Conservation (phyloP, 371 early-diverging fungal species). For the Cladochytrium tenue region DNA sequence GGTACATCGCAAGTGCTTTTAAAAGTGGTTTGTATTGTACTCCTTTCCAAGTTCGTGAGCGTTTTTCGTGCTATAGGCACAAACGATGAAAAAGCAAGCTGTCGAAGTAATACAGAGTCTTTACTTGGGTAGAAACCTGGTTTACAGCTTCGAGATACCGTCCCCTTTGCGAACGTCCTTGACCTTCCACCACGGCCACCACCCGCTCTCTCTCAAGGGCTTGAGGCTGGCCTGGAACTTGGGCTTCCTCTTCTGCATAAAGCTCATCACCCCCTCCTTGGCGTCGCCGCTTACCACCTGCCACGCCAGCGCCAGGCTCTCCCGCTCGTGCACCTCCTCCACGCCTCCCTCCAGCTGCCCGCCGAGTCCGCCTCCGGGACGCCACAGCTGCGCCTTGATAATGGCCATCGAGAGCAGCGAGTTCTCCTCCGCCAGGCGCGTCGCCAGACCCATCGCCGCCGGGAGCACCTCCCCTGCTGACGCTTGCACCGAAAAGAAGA, state of each 20-base stretch:
- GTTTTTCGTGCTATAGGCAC: too few species aligned
- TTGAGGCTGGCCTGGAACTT: background rate
- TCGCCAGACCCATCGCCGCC: conserved; percentile 19
- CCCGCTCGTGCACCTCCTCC: conserved; percentile 20
- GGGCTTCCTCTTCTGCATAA: conserved; percentile 24
- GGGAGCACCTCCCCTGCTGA: conserved; percentile 21
- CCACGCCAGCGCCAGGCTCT: conserved; percentile 18
- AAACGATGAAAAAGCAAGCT: too few species aligned
- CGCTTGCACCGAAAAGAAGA: conserved; percentile 22
- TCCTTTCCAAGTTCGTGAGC: too few species aligned
- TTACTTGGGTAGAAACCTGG: too few species aligned
- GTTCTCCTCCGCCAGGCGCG: conserved; percentile 22
- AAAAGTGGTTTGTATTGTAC: too few species aligned
- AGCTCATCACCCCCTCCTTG: conserved; percentile 24
- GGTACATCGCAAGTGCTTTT: too few species aligned
- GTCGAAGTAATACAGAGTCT: too few species aligned
- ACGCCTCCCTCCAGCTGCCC: background rate
- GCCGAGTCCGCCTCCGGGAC: conserved; percentile 17
- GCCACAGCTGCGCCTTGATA: conserved; percentile 24
- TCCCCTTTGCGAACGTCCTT: too few species aligned
- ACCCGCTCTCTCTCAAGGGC: background rate
- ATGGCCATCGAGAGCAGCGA: conserved; percentile 20
- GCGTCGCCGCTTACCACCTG: conserved; percentile 17
- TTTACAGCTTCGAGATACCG: too few species aligned
- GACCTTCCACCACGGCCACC: conserved; percentile 5